Evolutionary conservation across 257 asterid species (phyloP).

Genomic region (Fraxinus quadrangulata): DNA sequence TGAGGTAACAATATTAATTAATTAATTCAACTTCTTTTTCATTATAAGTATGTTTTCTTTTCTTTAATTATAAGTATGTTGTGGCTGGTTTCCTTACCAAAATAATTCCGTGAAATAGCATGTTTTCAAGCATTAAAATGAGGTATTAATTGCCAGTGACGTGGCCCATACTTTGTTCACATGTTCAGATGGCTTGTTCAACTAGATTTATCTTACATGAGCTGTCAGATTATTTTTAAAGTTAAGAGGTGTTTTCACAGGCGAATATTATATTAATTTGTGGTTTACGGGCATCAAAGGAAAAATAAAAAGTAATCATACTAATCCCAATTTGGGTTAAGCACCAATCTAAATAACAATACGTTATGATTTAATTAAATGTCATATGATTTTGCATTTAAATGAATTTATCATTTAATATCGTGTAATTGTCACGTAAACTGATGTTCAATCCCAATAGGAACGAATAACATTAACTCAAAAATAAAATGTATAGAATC

Average conservation of each 20-base stretch:
- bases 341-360: no score
- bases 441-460: no score
- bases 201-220: no score
- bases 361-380: no score
- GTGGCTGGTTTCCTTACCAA: neutral
- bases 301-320: neutral
- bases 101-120: neutral
- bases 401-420: no score
- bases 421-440: no score
- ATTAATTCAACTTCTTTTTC: no score
- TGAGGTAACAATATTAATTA: slow-evolving; percentile 43
- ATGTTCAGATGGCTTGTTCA: neutral
- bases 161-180: slow-evolving; percentile 3
- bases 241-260: neutral
- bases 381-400: no score
- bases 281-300: neutral
- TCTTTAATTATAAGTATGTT: neutral
- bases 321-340: no score
- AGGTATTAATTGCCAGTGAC: neutral
- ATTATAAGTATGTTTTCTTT: neutral
- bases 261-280: neutral
- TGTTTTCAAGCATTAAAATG: neutral
- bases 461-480: no score
- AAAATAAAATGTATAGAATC: no score
- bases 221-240: neutral